Evolutionary conservation across 164 flowering plant species (phyloP), one percentile per base, ranked within the genome.

Genomic region (Vitis cinerea): DNA sequence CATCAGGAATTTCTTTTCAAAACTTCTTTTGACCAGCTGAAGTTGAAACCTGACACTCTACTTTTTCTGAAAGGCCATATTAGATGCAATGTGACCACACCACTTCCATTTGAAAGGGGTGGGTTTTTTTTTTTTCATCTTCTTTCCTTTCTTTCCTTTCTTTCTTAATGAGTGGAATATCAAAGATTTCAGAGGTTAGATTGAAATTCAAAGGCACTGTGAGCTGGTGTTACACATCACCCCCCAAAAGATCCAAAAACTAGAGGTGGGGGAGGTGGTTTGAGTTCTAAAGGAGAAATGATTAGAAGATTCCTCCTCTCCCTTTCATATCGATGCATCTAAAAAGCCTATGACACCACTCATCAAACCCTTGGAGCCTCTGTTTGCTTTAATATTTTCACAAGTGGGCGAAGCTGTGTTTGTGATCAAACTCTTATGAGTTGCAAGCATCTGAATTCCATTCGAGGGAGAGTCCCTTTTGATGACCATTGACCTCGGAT

Each of bases 21-120:
- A 76, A 66, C 50, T 71, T 72, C 77, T 78, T 74, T 82, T 79
- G 84, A 82, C 84, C 79, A 61, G 57, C 70, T 74, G 71, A 64
- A 74, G 76, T 54, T 59, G 63, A 71, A 55, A 49, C 50, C 78
- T 72, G 67, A 61, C 75, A 61, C 58, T 48, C 71, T 61, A 53
- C 73, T 67, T 72, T 72, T 72, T 70, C 27, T 67, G 74, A 75
- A 71, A 71, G 81, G 80, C 80, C 76, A 66, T 54, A 49, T 65
- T 68, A 64, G 63, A 61, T 71, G 69, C 69, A 8, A 66, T 69
- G 51, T 72, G 83, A 73, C 73, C 44, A 57, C 64, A 37, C 75
- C 55, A 71, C 66, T 71, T 71, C 31, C 61, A 68, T 55, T 67
- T 70, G 49, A 71, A 67, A 68, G 62, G 64, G 31, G 49, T 50